phyloP scores from a whole-genome alignment of 2,329 filamentous ascomycete genomes.

The Xylariaceae sp. region DNA sequence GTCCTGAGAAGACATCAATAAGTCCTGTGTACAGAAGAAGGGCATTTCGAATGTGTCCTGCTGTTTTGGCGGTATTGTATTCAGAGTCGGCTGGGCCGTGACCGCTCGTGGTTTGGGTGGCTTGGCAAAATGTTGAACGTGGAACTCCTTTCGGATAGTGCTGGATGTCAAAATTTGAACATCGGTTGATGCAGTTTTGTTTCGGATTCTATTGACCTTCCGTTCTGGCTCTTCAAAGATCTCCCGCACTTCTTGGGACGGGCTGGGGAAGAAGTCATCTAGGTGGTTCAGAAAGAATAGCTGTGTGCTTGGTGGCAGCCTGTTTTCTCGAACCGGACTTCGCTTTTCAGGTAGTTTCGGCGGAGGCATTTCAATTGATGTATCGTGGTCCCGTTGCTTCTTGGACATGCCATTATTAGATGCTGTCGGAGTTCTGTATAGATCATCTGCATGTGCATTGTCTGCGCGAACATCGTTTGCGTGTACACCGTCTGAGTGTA shows the following conservation, averaged over 20 bases:
- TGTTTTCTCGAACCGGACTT: constrained; percentile 7
- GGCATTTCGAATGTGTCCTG: constrained; percentile 27
- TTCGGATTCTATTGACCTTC: background rate
- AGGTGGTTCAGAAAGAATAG: constrained; percentile 47
- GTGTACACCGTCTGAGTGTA: background rate
- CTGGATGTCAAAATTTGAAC: background rate
- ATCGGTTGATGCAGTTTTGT: background rate
- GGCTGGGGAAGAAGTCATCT: constrained; percentile 53
- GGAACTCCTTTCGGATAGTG: background rate
- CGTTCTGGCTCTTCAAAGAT: constrained; percentile 39
- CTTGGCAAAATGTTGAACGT: background rate
- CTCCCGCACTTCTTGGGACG: constrained; percentile 53
- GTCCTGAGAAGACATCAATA: constrained; percentile 45
- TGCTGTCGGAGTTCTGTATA: background rate
- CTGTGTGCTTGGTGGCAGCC: constrained; percentile 45
- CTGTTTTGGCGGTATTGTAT: constrained; percentile 4
- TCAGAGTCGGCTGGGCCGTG: background rate
- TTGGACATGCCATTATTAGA: background rate
- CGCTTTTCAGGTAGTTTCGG: constrained; percentile 13
- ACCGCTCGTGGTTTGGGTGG: background rate
- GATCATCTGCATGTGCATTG: too few relatives aligned
- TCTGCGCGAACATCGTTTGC: too few relatives aligned
- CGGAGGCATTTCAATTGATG: background rate
- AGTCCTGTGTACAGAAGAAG: constrained; percentile 44
- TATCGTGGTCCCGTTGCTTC: constrained; percentile 1